Evolutionary conservation across 148 eudicot species (phyloP), one percentile per base, ranked within the genome.

Genomic region (Fagopyrum esculentum): DNA sequence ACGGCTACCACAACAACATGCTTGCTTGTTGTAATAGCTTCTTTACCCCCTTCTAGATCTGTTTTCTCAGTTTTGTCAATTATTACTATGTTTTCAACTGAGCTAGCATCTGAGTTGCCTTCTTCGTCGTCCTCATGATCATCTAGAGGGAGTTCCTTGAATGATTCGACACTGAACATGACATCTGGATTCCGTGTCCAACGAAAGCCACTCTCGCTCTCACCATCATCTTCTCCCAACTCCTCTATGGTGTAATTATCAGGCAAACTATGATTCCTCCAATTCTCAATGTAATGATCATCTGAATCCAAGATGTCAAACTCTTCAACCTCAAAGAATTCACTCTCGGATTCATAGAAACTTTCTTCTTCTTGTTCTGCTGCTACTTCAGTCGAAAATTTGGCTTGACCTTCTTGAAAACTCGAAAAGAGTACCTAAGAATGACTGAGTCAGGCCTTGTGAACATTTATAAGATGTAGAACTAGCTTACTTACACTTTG

Each of bases 301-400:
- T 64, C 70, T 64, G 70, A 40, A 64, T 64, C 70, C 4, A 12
- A 30, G 17, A 72, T 15, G 55, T 71, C 50, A 9, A 57, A 56
- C 59, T 85, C 83, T 74, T 85, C 87, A 63, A 76, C 83, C 80
- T 85, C 87, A 6, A 78, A 85, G 46, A 85, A 85, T 40, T 85
- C 87, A 66, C 71, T 80, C 5, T 80, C 85, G 3, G 87, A 85
- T 69, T 82, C 87, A 70, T 75, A 77, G 6, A 6, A 45, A 17
- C 73, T 45, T 12, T 30, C 68, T 30, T 30, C 68, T 19, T 79
- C 83, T 50, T 77, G 78, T 16, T 52, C 77, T 11, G 19, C 76
- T 16, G 74, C 73, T 30, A 70, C 73, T 70, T 46, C 54, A 47
- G 13, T 22, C 6, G 55, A 45, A 13, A 46, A 47, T 35, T n/a